Evolutionary conservation across 176 grass and related monocot genomes (phyloP), one percentile per base, ranked within the genome.

Genomic region (Carex cristatella): DNA sequence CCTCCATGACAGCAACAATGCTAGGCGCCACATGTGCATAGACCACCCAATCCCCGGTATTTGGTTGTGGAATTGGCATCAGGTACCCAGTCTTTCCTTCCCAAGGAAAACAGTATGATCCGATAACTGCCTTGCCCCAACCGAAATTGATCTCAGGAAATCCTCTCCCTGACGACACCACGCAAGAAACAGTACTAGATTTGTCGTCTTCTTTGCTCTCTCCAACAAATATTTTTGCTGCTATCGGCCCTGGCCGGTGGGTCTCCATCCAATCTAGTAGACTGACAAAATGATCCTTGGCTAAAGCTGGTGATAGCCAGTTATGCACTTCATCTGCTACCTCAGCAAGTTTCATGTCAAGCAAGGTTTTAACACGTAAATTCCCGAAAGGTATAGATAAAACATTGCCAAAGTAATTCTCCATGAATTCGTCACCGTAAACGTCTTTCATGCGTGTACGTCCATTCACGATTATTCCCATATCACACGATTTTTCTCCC

Each of bases 21-120:
- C 79, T 87, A 19, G 78, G 85, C 46, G 55, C 8, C 1, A 84
- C 69, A 56, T 94, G 91, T 40, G 86, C 88, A 81, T 94, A 94
- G 19, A 97, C 91, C 18, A 97, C 88, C 91, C 91, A 97, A 13
- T 89, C 88, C 0, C 92, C 90, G 44, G 79, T 86, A 1, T 81
- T 85, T 1, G 69, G 69, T 88, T 90, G 87, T 9, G 92, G 92
- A 86, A 94, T 94, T 77, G 92, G 92, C 92, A 94, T 94, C 62
- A 94, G 83, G 75, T 94, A 94, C 11, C 88, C 88, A 5, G 86
- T 23, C 27, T 63, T 79, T 11, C 57, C 55, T 28, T 74, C 87
- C 92, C 89, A 94, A 2, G 90, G 87, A 86, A 94, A 94, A 53
- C 90, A 88, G 90, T 92, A 94, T 51, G 90, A 94, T 53, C 88